Percentiles rank a stretch among this genome's conserved stretches.
phyloP scores from a whole-genome alignment of 345 rosid species.

The Citrus medica region DNA sequence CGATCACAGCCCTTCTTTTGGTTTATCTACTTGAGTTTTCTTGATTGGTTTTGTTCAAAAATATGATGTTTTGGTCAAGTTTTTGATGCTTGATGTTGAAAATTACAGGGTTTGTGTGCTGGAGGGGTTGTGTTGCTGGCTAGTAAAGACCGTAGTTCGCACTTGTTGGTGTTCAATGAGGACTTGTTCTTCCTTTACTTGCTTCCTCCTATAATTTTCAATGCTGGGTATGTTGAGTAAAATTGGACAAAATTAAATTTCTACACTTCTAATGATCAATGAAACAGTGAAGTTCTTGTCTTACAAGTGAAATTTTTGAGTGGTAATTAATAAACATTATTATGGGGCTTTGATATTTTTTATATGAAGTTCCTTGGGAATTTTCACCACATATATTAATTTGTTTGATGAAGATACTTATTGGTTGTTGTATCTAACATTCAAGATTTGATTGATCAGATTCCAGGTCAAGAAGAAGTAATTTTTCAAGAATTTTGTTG shows the following conservation, averaged over 20 bases:
- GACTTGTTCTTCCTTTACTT: constrained; percentile 73
- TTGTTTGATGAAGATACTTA: not conserved
- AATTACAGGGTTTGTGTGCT: constrained; percentile 52
- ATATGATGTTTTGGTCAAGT: not conserved
- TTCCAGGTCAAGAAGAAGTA: constrained; percentile 83
- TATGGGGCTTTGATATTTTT: not conserved
- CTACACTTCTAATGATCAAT: not conserved
- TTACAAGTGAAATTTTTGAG: not conserved
- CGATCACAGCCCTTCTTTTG: constrained; percentile 62
- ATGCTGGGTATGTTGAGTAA: constrained; percentile 51
- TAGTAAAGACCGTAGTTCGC: constrained; percentile 31
- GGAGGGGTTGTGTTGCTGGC: constrained; percentile 55
- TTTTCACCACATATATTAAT: not conserved
- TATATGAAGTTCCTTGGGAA: not conserved
- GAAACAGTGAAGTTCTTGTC: not conserved
- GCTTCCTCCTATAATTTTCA: constrained; percentile 77
- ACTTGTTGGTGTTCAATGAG: constrained; percentile 47
- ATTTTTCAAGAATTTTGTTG: constrained; percentile 73
- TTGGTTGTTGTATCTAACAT: not conserved
- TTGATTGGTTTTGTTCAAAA: not conserved
- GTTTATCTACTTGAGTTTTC: constrained; percentile 21
- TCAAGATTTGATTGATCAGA: constrained; percentile 34
- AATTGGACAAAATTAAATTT: not conserved
- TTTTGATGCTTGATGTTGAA: not conserved
- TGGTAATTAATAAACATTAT: not conserved